Base-by-base conservation (phyloP, 176 grass and related monocot genomes). In the Lolium perenne region DNA sequence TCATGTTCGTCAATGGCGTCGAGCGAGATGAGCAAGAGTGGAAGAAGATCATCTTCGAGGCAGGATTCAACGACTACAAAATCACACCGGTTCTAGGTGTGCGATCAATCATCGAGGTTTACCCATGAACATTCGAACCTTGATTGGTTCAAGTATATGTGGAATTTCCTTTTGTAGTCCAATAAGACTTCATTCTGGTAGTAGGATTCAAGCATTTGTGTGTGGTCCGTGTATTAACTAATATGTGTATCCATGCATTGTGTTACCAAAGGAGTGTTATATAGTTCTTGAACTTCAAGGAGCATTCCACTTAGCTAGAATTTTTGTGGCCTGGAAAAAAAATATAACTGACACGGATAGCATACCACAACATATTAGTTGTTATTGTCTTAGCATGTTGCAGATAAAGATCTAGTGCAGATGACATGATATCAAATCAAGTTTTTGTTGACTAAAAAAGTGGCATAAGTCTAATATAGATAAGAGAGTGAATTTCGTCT, bases 51-150 rank as follows among this genome's bases (percentile, higher is more conserved):
- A 58, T 93, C 49, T 46, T 80, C 0, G 57, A 91, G 53, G 88
- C 92, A 2, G 88, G 86, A 54, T 91, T 90, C 1, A 91, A 83
- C 0, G 79, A 80, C 21, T 88, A 90, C 77, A 93, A 93, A 48
- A 91, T 93, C 3, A 56, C 20, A 0, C 86, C 78, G 0, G 12
- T 88, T 17, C 21, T 93, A 38, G 82, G 82, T 6, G 43, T 77
- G 1, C 79, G 83, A 8, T 86, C 79, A 12, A 76, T 88, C 38
- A 88, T 93, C 21, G 74, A 77, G 17, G 21, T 91, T 32, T 76
- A 71, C 18, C 40, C 40, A 20, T 46, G 40, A 71, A 12, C 17
- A n/a, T 11, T 4, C 0, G 35, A 8, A 45, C 38, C 7, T 45
- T 40, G 16, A 43, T 71, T 25, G 21, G 23, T 64, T 23, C 22